Base-by-base conservation (phyloP, 192 early-diverging fungal genomes). In the Backusella morwellensis region DNA sequence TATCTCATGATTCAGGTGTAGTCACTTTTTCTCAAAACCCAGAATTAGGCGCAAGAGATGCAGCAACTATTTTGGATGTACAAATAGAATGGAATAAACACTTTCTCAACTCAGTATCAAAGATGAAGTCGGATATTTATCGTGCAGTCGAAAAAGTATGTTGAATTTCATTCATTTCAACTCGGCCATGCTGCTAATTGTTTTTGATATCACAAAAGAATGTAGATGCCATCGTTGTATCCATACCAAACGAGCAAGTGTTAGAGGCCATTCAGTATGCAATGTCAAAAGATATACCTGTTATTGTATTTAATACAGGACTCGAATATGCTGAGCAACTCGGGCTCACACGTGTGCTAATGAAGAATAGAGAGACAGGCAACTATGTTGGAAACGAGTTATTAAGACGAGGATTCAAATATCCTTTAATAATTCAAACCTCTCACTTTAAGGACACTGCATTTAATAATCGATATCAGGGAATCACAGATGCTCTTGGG, bases 31-130 rank as follows among this genome's bases (percentile, higher is more conserved):
- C 44, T 69, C 72, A 73, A 26, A 63, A 74, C 19, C 72, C 63
- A 8, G 77, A 78, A 50, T 63, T 74, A 74, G 77, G 77, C 6
- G 71, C 77, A 19, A 66, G 40, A 11, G 77, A 78, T 35, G 63
- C 77, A 36, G 77, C 77, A 3, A 26, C 71, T 29, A 36, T 78
- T 47, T 34, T 78, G 26, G 72, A 69, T 29, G 32, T 74, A 8
- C 35, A 78, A 38, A 4, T 78, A 11, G 42, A 47, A 17, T 78
- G 77, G 77, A 78, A 73, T 44, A 71, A 63, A 1, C 50, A 71
- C 23, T 32, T 47, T 26, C 35, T 34, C 1, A 59, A 35, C 21
- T 23, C 32, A 1, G 40, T 35, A 12, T 8, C 73, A 47, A 35
- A 40, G 8, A 78, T 78, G 77, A 35, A 50, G 14, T 15, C 52